Evolutionary conservation across 306 rosid genomes (phyloP).

Genomic region (Chamaecrista fasciculata): DNA sequence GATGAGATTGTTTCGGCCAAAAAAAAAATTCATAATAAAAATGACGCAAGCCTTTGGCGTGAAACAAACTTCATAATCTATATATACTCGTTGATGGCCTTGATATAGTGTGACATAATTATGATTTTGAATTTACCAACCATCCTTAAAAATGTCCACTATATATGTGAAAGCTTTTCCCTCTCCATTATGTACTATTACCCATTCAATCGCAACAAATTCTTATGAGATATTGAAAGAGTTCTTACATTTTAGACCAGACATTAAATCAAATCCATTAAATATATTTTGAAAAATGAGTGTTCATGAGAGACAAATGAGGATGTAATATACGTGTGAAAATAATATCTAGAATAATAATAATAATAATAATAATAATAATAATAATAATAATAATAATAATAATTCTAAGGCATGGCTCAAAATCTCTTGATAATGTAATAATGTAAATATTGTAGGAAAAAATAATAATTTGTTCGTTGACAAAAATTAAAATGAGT

Average conservation of each 20-base stretch:
- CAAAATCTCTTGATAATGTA: too few species aligned
- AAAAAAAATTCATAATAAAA: conserved; percentile 33
- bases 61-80: conserved; percentile 8
- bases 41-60: conserved; percentile 28
- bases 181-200: neutral
- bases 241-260: neutral
- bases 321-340: too few species aligned
- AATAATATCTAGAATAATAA: too few species aligned
- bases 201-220: neutral
- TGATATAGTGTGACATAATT: neutral
- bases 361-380: too few species aligned
- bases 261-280: neutral
- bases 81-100: neutral
- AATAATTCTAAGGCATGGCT: too few species aligned
- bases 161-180: neutral
- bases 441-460: too few species aligned
- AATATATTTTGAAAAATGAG: too few species aligned
- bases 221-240: neutral
- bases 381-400: too few species aligned
- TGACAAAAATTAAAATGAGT: too few species aligned
- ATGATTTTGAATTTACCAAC: neutral
- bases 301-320: neutral
- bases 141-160: neutral
- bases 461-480: too few species aligned
- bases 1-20: too few species aligned